Base-by-base conservation (phyloP, 495 filamentous ascomycete species). In the Echria macrotheca region DNA sequence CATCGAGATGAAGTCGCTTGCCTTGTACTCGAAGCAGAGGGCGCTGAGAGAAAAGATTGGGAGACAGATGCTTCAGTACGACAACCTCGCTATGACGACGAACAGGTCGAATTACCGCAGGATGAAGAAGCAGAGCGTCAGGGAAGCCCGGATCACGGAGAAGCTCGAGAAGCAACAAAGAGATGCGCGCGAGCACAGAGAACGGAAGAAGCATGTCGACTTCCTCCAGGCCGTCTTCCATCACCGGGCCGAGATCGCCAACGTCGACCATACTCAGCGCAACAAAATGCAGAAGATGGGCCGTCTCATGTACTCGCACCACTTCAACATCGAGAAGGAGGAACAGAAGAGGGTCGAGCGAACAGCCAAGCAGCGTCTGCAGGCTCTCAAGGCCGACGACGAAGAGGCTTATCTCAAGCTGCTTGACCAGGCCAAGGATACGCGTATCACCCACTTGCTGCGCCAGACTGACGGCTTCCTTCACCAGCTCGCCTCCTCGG, bases 81-180 rank as follows among this genome's bases (percentile, higher is more conserved):
- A 95, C 55, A 96, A 95, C 57, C 79, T 97, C 9, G 89, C 89
- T 29, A 94, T 96, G 82, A 95, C 89, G 10, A 87, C 89, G 0
- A 98, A 97, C 57, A 82, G 93, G 12, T 78, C 86, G 22, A 77
- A 80, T 56, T 96, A 95, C 61, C 85, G 93, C 19, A 83, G 91
- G 17, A 89, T 91, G 74, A 98, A 97, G 83, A 96, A 95, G 67
- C 91, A 95, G 59, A 90, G 86, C 19, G 72, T 96, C 42, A 83
- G 91, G n/a, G 93, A 98, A 66, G 94, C 93, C 26, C 84, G 93
- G 26, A 90, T 96, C 56, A 98, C 93, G 2, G 93, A 98, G 76
- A 96, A 95, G 62, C 78, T 98, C 2, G 93, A 98, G 78, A 97
- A 97, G 71, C 89, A 97, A 64, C 94, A 97, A 62, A 86, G 93